phyloP scores from a whole-genome alignment of 2,329 filamentous ascomycete genomes.

The Aspergillus sp. region DNA sequence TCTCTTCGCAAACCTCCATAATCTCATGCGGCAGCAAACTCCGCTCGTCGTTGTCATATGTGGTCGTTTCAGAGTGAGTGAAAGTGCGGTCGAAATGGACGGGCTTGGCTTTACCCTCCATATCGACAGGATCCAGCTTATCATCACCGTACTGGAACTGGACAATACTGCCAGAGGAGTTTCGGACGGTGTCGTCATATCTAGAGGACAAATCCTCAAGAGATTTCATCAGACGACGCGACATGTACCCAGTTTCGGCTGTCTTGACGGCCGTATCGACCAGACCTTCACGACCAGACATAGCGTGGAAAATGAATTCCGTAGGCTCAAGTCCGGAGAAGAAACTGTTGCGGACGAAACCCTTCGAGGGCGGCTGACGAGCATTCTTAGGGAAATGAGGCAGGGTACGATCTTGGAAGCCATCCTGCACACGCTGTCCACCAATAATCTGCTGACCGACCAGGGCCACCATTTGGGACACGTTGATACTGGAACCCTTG shows the following conservation, averaged over 20 bases:
- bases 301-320: slow-evolving; percentile 97
- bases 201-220: slow-evolving; percentile 89
- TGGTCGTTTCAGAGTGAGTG: slow-evolving; percentile 72
- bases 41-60: slow-evolving; percentile 73
- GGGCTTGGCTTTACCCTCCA: slow-evolving; percentile 91
- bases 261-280: slow-evolving; percentile 99
- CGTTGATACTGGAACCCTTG: slow-evolving; percentile 96
- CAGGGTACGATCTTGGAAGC: slow-evolving; percentile 91
- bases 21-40: slow-evolving; percentile 76
- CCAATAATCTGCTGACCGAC: slow-evolving; percentile 98
- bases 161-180: slow-evolving; percentile 82
- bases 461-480: slow-evolving; percentile 96
- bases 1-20: slow-evolving; percentile 62
- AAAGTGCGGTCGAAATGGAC: slow-evolving; percentile 92
- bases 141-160: slow-evolving; percentile 98
- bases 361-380: slow-evolving; percentile 88
- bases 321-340: slow-evolving; percentile 86
- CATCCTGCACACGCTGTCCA: slow-evolving; percentile 86
- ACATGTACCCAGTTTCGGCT: slow-evolving; percentile 99
- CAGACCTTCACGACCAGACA: slow-evolving; percentile 95
- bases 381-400: slow-evolving; percentile 95
- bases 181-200: slow-evolving; percentile 93
- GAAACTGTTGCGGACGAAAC: slow-evolving; percentile 96
- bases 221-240: slow-evolving; percentile 94
- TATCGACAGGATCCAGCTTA: slow-evolving; percentile 91